Evolutionary conservation across 129 eudicot species (phyloP), one percentile per base, ranked within the genome.

Genomic region (Logfia minima): DNA sequence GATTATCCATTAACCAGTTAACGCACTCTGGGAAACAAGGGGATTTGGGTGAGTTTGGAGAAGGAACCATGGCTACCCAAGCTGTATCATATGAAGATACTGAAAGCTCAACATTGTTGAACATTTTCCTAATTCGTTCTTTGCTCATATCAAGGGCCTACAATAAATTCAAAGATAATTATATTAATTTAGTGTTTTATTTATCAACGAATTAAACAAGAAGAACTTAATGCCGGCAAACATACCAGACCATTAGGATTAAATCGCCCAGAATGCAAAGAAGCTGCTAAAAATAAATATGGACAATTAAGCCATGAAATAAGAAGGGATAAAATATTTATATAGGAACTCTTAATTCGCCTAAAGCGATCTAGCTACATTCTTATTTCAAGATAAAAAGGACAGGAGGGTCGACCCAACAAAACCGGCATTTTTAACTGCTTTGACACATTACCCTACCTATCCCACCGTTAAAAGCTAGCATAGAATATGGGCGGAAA

Each of bases 1-100:
- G 98, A 72, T 94, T 94, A 28, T 84, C 80, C 59, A 94, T 73
- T 56, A 94, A 69, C 98, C 98, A 94, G 2, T 84, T 51, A 43
- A 17, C 93, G 82, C 79, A 92, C 85, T 70, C 96, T 84, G 77
- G 96, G 77, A 90, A 94, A 80, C 82, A 80, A 34, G 97, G 97
- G 53, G 86, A 80, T 53, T 79, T 58, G 22, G 88, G 89, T 41
- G 87, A 83, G 77, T 60, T 63, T 31, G 91, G 93, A 75, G 93
- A 89, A 83, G 97, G 93, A 28, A 89, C 96, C 97, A 94, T 87
- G 75, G 98, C 98, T 72, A 94, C 97, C 98, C 98, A 94, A 0
- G 98, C 98, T 1, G 98, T 94, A 84, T 94, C 98, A 24, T 91
- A 94, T 13, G 97, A 77, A 45, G 98, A 94, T 62, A 87, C 80